These are phyloP conservation scores for Claviceps digitariae DNA, from an alignment of 2,329 filamentous ascomycete genomes.

Conservation along the genomic window DNA sequence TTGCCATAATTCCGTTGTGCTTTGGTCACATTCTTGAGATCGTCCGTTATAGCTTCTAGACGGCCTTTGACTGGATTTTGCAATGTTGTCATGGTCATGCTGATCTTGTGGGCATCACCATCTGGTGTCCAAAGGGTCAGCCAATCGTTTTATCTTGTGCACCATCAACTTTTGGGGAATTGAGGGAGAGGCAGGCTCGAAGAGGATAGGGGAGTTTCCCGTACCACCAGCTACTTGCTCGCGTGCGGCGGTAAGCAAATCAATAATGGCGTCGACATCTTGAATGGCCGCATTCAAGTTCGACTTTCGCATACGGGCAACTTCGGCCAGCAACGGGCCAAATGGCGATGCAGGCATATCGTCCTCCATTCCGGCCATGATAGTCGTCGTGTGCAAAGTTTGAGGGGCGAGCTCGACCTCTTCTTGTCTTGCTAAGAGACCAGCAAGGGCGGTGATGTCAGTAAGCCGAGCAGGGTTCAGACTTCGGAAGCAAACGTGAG, in stretches of 20 bases:
- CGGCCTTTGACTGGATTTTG: conserved; percentile 74
- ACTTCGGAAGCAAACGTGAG: background rate
- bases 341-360: conserved; percentile 31
- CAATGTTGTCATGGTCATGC: conserved; percentile 65
- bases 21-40: conserved; percentile 71
- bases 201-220: conserved; percentile 6
- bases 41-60: conserved; percentile 67
- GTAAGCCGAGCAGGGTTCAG: background rate
- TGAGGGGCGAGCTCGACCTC: background rate
- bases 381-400: background rate
- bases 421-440: background rate
- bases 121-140: conserved; percentile 12
- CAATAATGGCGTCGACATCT: conserved; percentile 74
- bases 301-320: conserved; percentile 56
- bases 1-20: conserved; percentile 76
- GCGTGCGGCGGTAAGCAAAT: conserved; percentile 59
- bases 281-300: conserved; percentile 57
- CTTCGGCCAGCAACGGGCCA: conserved; percentile 53
- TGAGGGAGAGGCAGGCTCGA: background rate
- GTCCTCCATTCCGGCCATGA: conserved; percentile 22
- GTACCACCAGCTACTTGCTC: conserved; percentile 59
- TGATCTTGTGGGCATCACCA: conserved; percentile 41
- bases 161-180: background rate
- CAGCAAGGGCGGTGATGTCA: background rate
- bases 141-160: conserved; percentile 7